Evolutionary conservation across 371 early-diverging fungal genomes (phyloP), one percentile per base, ranked within the genome.

Genomic region (Saksenaea oblongispora): DNA sequence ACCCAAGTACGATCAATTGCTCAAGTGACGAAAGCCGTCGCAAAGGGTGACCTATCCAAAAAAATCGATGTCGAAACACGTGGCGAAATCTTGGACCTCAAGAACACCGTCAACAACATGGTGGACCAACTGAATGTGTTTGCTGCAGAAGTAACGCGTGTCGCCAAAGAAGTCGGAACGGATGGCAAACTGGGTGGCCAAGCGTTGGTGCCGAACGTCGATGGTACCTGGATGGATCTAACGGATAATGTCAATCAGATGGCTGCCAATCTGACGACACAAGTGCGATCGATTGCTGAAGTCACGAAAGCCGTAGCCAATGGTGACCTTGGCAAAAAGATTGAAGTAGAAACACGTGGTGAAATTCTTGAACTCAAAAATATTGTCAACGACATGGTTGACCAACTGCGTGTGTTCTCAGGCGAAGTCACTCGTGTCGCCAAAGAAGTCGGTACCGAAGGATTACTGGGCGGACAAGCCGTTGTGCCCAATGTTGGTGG

Each of bases 351-450:
- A 41, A 68, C 54, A 61, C 39, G 89, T 75, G 74, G 83, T 65
- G 74, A 88, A 55, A 83, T 85, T 15, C 53, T 72, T 4, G 83
- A 83, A 14, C 62, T 84, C 0, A 84, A 85, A 56, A 72, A 77
- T 22, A 87, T 83, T 0, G 78, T 66, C 14, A 87, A 88, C 64
- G 66, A 78, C 55, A 86, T 88, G 89, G 87, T 88, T 27, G 84
- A 86, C 28, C 86, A 86, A 44, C 56, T 82, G n/a, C 60, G 64
- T 31, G 62, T 66, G 0, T 75, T 80, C 61, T 70, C 74, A 0
- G 35, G 69, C 11, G 82, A 82, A 60, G 77, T 82, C 0, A 69
- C 75, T 0, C 77, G 88, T 28, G 85, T 87, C 5, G 80, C 86
- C 4, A 64, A 65, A 34, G 84, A 84, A 71, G 56, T 62, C 34